Percentiles rank a stretch among this genome's conserved stretches.
Evolutionary conservation across 2,329 filamentous ascomycete species (phyloP).

Genomic region (Lithohypha guttulata): DNA sequence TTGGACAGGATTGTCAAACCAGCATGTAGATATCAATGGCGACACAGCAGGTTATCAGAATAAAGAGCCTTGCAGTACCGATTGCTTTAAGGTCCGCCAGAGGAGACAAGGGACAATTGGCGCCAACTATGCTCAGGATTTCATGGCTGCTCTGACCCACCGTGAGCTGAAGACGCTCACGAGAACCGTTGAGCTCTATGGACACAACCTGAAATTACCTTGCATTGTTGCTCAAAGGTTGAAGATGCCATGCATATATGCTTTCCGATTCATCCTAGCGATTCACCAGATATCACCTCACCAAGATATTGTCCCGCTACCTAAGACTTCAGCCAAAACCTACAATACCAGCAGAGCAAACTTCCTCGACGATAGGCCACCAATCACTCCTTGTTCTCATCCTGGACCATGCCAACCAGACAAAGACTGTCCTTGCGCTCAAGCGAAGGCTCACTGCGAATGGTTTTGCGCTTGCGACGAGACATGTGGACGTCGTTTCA

Average conservation of each 20-base stretch:
- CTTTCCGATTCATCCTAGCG: conserved; percentile 17
- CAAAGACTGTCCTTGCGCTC: conserved; percentile 17
- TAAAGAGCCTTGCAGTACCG: neutral
- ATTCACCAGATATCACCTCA: neutral
- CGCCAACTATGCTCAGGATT: too few species aligned
- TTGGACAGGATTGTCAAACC: neutral
- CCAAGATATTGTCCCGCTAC: neutral
- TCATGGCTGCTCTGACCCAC: too few species aligned
- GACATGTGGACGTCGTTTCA: conserved; percentile 20
- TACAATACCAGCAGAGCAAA: conserved; percentile 16
- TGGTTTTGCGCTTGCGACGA: conserved; percentile 19
- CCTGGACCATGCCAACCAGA: conserved; percentile 19
- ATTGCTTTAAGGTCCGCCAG: conserved; percentile 1
- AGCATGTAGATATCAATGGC: neutral
- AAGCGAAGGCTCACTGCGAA: conserved; percentile 21
- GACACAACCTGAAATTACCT: conserved; percentile 16
- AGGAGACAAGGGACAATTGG: neutral
- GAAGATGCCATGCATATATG: conserved; percentile 14
- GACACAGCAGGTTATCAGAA: neutral
- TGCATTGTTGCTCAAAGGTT: conserved; percentile 17
- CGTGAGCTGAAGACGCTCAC: too few species aligned
- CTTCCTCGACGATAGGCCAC: conserved; percentile 15
- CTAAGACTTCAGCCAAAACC: neutral
- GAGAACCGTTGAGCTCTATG: conserved; percentile 16
- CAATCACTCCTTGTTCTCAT: conserved; percentile 22